Base-by-base conservation (phyloP, 805 yeast species). In the Dipodascus albidus region DNA sequence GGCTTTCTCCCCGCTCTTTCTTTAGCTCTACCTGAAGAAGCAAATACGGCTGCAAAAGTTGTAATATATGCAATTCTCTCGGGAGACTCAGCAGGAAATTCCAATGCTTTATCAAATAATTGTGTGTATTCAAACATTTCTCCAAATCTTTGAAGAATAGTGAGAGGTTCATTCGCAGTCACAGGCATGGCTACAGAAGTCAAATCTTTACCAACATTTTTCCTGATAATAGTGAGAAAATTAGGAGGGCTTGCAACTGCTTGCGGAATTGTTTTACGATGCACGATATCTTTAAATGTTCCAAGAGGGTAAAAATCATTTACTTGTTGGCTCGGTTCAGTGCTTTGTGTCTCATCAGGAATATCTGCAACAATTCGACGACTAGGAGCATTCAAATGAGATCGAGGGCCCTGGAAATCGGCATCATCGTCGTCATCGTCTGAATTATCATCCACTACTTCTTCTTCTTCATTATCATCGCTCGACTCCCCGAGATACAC, bases 161-260 rank as follows among this genome's bases (percentile, higher is more conserved):
- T 80, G 21, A 91, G 65, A 0, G 99, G 99, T 67, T 93, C 99
- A 69, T 93, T 93, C 53, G 89, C 78, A 1, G 93, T 82, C 4
- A 93, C 96, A 1, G 99, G 99, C 90, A 91, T 89, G 0, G 96
- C 82, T 48, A 90, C 78, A 0, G 88, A 75, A 14, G 68, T 57
- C 54, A 93, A 66, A 67, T 91, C 98, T 63, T 90, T 91, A 20
- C 97, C 97, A 9, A 91, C 93, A 60, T 88, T 89, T 66, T 90
- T 90, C 54, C 96, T 77, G 50, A 93, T 74, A 60, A 89, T 80
- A 0, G 87, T 77, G 53, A 91, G 71, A 35, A 91, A 67, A 57
- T 93, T 84, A 9, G 96, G 96, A 2, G 98, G 98, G 0, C 80
- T 70, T 33, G 81, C 75, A 0, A 70, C 72, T 52, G 87, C 77